Conservation (phyloP, 2,329 filamentous ascomycete species). For the Thielaviopsis ethacetica region DNA sequence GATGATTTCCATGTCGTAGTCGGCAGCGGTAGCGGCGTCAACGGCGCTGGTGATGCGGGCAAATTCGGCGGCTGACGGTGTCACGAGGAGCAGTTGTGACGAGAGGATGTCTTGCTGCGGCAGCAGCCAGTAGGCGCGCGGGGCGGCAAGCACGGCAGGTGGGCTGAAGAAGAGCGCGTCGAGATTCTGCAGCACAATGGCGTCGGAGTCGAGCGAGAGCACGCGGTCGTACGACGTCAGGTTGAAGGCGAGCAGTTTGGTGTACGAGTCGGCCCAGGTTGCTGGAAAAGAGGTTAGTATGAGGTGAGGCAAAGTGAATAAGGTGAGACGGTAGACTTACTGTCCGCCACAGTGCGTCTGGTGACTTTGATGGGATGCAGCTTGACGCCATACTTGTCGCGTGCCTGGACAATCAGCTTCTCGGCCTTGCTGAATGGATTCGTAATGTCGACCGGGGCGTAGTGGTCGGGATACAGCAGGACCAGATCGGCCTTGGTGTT, state of each 20-base stretch:
- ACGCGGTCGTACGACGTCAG: constrained; percentile 40
- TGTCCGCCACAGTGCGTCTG: constrained; percentile 19
- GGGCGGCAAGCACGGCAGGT: constrained; percentile 44
- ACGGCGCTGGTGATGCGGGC: constrained; percentile 18
- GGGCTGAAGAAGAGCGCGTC: constrained; percentile 59
- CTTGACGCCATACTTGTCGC: constrained; percentile 28
- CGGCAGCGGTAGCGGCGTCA: constrained; percentile 11
- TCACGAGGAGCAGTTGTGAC: constrained; percentile 44
- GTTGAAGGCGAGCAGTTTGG: constrained; percentile 54
- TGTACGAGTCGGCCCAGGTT: constrained; percentile 48
- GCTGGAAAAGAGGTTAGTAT: constrained; percentile 16
- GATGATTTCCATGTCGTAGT: constrained; percentile 52
- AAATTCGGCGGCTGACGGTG: constrained; percentile 39
- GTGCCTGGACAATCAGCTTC: constrained; percentile 24
- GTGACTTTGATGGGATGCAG: constrained; percentile 26
- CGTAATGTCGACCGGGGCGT: constrained; percentile 17
- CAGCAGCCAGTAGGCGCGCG: constrained; percentile 54
- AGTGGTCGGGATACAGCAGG: constrained; percentile 28
- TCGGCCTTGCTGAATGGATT: constrained; percentile 18
- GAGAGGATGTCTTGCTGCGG: constrained; percentile 37
- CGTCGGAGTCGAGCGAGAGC: constrained; percentile 43
- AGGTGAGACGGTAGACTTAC: constrained; percentile 17
- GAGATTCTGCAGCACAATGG: constrained; percentile 43
- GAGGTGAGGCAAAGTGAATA: no score
- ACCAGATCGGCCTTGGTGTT: constrained; percentile 27